Evolutionary conservation across 2,329 filamentous ascomycete genomes (phyloP), one percentile per base, ranked within the genome.

Genomic region (Cladosporium velox): DNA sequence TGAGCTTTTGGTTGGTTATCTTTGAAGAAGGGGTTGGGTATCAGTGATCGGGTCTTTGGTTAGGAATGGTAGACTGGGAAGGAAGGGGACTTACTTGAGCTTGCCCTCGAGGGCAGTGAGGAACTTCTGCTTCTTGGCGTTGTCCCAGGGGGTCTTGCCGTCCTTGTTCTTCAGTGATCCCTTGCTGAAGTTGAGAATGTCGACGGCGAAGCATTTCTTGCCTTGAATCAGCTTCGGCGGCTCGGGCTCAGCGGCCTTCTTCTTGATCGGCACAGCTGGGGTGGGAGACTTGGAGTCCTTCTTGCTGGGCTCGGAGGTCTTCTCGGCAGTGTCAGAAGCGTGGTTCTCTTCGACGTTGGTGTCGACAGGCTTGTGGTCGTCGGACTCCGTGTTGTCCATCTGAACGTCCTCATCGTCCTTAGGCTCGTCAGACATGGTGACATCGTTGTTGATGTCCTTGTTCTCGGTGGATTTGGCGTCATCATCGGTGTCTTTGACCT

Each of bases 21-120:
- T 62, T 62, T 59, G 34, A n/a, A 59, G 30, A 38, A 57, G 32
- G 65, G 54, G 12, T 44, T 34, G 1, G 24, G 52, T 64, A 65
- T 64, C 67, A 65, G 59, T 38, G 47, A 28, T 41, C 54, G 34
- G 32, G 61, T 12, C 30, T 35, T 51, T 34, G 26, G 62, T 12
- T 18, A 2, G 7, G 28, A 11, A 52, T 30, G 24, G 6, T 52
- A 0, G 24, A 8, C 11, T 4, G 26, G 44, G 18, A 58, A 52
- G 60, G n/a, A 30, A 52, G 10, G 15, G 24, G n/a, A 70, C 75
- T 76, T 68, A 78, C 76, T 72, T 75, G 38, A 77, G 55, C 68
- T 74, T 76, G 1, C 52, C 67, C 62, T 68, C 67, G 28, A 78
- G 59, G 10, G 64, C 59, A 11, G 72, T 68, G 57, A 61, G 67